phyloP scores from a whole-genome alignment of 305 asterid species.

The Fraxinus sp. region DNA sequence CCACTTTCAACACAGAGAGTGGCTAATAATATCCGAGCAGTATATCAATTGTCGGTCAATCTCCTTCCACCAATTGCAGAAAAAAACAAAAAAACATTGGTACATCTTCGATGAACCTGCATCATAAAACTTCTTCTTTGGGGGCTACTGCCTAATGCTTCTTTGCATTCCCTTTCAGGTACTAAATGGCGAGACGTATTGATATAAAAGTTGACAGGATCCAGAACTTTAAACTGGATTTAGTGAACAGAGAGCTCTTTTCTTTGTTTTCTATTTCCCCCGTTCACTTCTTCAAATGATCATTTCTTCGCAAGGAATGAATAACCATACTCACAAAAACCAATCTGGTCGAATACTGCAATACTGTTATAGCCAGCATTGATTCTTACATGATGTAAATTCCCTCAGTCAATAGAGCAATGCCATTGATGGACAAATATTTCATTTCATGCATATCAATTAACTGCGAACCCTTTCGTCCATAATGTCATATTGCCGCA shows the following conservation, averaged over 20 bases:
- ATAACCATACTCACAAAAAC: not conserved
- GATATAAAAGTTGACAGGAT: not conserved
- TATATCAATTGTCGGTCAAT: not conserved
- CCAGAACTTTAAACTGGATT: not conserved
- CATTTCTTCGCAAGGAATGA: not conserved
- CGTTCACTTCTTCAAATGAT: not conserved
- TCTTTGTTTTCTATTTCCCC: not conserved
- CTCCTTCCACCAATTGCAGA: not conserved
- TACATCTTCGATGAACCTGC: not conserved
- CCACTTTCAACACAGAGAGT: not conserved
- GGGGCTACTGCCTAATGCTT: not conserved
- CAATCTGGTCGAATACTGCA: not conserved
- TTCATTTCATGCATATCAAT: not conserved
- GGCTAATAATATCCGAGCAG: not conserved
- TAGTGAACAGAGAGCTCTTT: not conserved
- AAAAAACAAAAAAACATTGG: not conserved
- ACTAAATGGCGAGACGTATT: not conserved
- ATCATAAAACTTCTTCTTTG: not conserved
- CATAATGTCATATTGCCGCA: not conserved
- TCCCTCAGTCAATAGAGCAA: not conserved
- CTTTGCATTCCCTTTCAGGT: not conserved
- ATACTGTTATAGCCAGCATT: not conserved
- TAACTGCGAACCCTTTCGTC: not conserved
- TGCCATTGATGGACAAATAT: not conserved
- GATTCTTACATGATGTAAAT: not conserved